phyloP scores from a whole-genome alignment of 129 eudicot species.

The Flaveria bidentis region DNA sequence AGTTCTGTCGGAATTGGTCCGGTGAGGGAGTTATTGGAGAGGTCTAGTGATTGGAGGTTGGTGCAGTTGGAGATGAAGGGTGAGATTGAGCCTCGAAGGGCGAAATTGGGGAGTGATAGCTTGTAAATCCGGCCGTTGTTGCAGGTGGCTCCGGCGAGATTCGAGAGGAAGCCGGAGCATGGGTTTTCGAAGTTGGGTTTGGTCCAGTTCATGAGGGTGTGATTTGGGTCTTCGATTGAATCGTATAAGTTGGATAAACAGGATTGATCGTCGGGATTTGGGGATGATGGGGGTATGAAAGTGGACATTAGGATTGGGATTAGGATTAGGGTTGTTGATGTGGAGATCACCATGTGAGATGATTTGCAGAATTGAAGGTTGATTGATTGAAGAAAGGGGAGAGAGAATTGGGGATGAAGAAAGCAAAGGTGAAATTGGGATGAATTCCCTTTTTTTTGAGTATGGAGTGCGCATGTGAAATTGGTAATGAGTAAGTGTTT shows the following conservation, averaged over 20 bases:
- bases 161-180: constrained; percentile 64
- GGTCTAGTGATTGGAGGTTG: constrained; percentile 83
- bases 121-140: constrained; percentile 94
- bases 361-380: neutral
- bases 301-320: constrained; percentile 31
- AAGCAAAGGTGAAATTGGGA: constrained; percentile 6
- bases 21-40: constrained; percentile 67
- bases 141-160: constrained; percentile 82
- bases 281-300: constrained; percentile 33
- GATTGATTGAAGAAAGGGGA: neutral
- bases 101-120: constrained; percentile 63
- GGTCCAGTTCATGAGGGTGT: constrained; percentile 71
- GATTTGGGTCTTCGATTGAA: constrained; percentile 65
- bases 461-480: constrained; percentile 38
- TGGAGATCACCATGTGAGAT: constrained; percentile 8
- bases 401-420: constrained; percentile 17
- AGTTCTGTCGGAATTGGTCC: constrained; percentile 75
- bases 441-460: neutral
- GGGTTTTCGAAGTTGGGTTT: constrained; percentile 62
- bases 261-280: constrained; percentile 82
- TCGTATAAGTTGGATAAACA: constrained; percentile 66
- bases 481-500: constrained; percentile 39
- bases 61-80: constrained; percentile 75
- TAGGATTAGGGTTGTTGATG: constrained; percentile 7
- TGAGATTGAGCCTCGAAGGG: constrained; percentile 68